Evolutionary conservation across 768 basidiomycete species (phyloP), one percentile per base, ranked within the genome.

Genomic region (Neoboletus magnificus): DNA sequence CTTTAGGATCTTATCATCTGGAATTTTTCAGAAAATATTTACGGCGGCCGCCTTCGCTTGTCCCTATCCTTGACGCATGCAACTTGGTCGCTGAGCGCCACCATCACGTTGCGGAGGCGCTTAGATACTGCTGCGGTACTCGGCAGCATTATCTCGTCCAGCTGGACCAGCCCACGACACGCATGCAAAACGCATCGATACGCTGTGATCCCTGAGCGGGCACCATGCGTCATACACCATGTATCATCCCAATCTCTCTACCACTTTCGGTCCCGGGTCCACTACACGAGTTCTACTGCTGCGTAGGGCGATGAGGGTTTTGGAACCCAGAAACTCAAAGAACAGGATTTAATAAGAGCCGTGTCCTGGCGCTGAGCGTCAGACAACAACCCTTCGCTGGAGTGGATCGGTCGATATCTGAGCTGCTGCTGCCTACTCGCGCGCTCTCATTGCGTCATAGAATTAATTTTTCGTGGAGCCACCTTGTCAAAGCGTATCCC

Each of bases 391-490:
- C 27, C 50, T 42, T 25, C 50, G 44, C 52, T 18, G 55, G 37
- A 55, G 55, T 52, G 55, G 59, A 63, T 30, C 20, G 5, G 11
- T 59, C n/a, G 5, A 13, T 59, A 66, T 59, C 60, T 51, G 56
- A 43, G 48, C 20, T 49, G 32, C 18, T 49, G 32, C 6, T 27
- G 5, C 39, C 25, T 8, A 20, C 27, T 15, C 36, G n/a, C 15
- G 55, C 35, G 12, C 11, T 32, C 30, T 10, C 10, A 12, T 10
- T 32, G 18, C 1, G 25, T 45, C 15, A 40, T 45, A 30, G 15
- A 30, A 35, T 1, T 33, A n/a, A 25, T 16, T 4, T n/a, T 18
- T 7, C 23, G 11, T 40, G 33, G 35, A 41, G n/a, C 37, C 37
- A 15, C 48, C 15, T 23, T 7, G 16, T 33, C 32, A 18, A 20